These are phyloP conservation scores for Phlebopus sp. DNA, from an alignment of 1,284 basidiomycete species.

Conservation along the genomic window DNA sequence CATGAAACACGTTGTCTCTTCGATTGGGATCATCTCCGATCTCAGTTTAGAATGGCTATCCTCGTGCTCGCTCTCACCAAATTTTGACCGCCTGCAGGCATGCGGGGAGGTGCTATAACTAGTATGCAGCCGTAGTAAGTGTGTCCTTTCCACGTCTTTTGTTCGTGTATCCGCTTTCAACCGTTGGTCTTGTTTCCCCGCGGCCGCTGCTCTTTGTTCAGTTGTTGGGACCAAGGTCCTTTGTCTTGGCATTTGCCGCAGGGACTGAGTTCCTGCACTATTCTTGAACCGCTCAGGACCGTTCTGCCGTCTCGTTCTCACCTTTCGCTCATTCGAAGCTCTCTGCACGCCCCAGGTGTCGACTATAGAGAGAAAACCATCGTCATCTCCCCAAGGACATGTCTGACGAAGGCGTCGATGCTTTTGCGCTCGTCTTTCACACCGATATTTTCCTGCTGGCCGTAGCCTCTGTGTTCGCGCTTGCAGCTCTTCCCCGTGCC, in stretches of 20 bases:
- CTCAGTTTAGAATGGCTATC: conserved; percentile 19
- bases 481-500: conserved; percentile 47
- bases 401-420: conserved; percentile 3
- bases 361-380: too few species aligned
- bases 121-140: conserved; percentile 8
- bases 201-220: neutral
- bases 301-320: neutral
- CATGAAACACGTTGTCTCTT: conserved; percentile 21
- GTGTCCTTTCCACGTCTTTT: conserved; percentile 11
- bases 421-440: conserved; percentile 37
- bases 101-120: conserved; percentile 13
- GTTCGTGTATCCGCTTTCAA: neutral
- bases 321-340: conserved; percentile 16
- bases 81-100: neutral
- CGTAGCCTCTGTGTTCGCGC: conserved; percentile 37
- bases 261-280: neutral
- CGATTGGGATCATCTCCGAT: conserved; percentile 4
- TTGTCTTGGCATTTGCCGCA: conserved; percentile 1
- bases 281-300: conserved; percentile 6
- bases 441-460: conserved; percentile 45
- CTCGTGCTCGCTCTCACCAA: neutral
- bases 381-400: neutral
- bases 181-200: neutral
- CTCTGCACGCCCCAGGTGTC: neutral
- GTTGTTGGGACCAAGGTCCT: conserved; percentile 1